Evolutionary conservation across 2,329 filamentous ascomycete genomes (phyloP), one percentile per base, ranked within the genome.

Genomic region (Lachnellula arida): DNA sequence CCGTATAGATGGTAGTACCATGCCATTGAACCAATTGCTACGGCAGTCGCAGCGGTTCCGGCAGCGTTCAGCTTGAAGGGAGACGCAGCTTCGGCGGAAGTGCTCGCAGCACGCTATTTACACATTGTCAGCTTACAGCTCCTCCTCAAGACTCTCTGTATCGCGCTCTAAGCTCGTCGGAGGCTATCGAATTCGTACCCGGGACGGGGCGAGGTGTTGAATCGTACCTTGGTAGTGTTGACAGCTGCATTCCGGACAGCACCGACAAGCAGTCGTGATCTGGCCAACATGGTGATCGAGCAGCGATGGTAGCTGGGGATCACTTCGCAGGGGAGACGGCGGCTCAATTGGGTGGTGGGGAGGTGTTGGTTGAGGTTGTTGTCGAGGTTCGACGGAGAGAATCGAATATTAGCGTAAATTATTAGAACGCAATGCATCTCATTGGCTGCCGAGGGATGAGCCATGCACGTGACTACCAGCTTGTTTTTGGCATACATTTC

Each of bases 1-100:
- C 92, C 94, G 76, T 96, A 97, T 68, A 96, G 86, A 77, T 96
- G 91, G 76, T 93, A 96, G 80, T 97, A 97, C 91, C 92, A 97
- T 68, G 90, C 92, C 70, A 93, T 86, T 66, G 93, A 93, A 69
- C 91, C 92, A 75, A 90, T 80, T 69, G 93, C 91, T 71, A 91
- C 82, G 68, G 88, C 85, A 68, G 91, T 96, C 68, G 94, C 92
- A 72, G 89, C 89, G 70, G 85, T 84, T 71, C 90, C 91, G 73
- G 92, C 88, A 69, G 92, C 81, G 77, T 93, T 97, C 75, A 94
- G 81, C 76, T 87, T 86, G 76, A 89, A 86, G 69, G 88, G 81
- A 69, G 89, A 87, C 72, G 85, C 80, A 74, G 83, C 80, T 74
- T 88, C 83, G 73, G 84, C 80, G 75, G 81, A 77, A 70, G 78